Percentiles rank a stretch among this genome's conserved stretches.
Conservation (phyloP, 2,329 filamentous ascomycete species). For the Hypomyces rosellus region DNA sequence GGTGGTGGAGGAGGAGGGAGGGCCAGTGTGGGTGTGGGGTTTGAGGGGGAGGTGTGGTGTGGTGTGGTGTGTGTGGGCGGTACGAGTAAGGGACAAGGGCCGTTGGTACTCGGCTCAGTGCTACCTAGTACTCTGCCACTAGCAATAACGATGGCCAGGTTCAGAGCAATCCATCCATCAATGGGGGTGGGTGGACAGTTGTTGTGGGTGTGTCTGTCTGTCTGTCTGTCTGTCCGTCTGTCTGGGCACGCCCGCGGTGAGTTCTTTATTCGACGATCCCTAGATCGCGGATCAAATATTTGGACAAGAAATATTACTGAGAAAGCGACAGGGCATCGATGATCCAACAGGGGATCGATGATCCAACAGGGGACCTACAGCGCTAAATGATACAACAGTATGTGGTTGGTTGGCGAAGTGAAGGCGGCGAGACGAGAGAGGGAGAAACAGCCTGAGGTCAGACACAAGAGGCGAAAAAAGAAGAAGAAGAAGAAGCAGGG, state of each 20-base stretch:
- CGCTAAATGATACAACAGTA: neutral
- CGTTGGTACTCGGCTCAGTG: neutral
- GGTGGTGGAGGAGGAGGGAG: neutral
- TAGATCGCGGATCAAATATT: no score
- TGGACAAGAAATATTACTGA: neutral
- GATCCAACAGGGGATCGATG: neutral
- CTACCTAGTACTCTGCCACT: neutral
- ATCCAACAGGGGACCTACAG: neutral
- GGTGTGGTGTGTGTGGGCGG: neutral
- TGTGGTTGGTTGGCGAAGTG: no score
- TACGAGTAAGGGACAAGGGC: neutral
- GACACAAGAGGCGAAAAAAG: neutral
- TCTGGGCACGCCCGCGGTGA: neutral
- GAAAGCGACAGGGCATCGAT: neutral
- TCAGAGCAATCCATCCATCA: conserved; percentile 3
- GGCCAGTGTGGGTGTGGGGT: neutral
- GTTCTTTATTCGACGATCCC: neutral
- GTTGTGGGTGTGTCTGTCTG: no score
- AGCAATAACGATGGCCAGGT: neutral
- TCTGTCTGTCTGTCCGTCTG: neutral
- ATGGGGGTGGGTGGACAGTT: neutral
- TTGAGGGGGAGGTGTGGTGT: neutral
- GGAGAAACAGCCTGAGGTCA: no score
- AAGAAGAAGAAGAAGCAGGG: conserved; percentile 17
- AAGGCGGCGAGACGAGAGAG: no score